Evolutionary conservation across 495 filamentous ascomycete genomes (phyloP), one percentile per base, ranked within the genome.

Genomic region (Penicillium pulvis): DNA sequence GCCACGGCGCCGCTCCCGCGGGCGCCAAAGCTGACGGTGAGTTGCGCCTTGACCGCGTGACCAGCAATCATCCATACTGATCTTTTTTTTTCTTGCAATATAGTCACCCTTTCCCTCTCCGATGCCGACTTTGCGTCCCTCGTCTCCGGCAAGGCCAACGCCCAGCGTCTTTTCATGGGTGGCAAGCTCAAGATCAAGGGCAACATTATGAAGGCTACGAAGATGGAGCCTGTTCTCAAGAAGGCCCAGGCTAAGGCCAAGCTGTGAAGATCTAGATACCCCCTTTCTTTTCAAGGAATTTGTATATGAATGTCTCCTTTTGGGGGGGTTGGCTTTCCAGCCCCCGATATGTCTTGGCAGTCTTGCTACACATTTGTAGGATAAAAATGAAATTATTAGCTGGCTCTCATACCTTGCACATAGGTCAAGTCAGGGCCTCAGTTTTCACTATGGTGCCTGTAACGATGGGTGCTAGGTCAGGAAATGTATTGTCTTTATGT

Each of bases 161-260:
- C 94, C 52, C 94, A 98, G 83, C 86, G 87, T 66, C 75, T 98
- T 56, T 98, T 98, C 80, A 97, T 98, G 92, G 83, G 83, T 8
- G 94, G 94, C 68, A 96, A 96, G 82, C 81, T 98, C 69, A 98
- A 97, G 88, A 85, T 98, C 68, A 95, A 92, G 85, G 94, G 94
- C 49, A 91, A 98, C 75, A 87, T 98, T 49, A 98, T 98, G 95
- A 96, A 95, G 85, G 94, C 94, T 24, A 97, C 94, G 45, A 97
- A 95, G 86, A 87, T 94, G 76, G 91, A 97, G 74, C 91, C 92
- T 53, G 86, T 97, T 69, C 78, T 98, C 60, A 92, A 92, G 83
- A 95, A 92, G 81, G 90, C 92, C 57, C 87, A 88, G 72, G 84
- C 81, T 60, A 92, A 90, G 80, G 85, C 91, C 64, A 97, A 96